Base-by-base conservation (phyloP, 306 rosid genomes). In the Luffa acutangula region DNA sequence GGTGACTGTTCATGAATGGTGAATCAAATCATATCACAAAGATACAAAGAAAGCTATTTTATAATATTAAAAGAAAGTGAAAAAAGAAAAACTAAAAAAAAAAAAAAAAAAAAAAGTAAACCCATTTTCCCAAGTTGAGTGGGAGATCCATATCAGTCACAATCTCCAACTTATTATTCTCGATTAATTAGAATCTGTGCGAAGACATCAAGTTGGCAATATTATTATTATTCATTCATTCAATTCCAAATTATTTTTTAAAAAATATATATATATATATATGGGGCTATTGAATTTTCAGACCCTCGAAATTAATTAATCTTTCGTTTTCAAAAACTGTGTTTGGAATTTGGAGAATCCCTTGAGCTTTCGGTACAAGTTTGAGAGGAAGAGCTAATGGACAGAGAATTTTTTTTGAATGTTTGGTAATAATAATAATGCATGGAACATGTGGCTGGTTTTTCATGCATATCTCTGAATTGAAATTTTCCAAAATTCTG, bases 91-190 rank as follows among this genome's bases (percentile, higher is more conserved):
- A 37, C 0, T 17, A 3, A 53, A 9, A 4, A 65, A 14, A 5
- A 21, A 37, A 66, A 18, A 7, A 10, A 34, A 37, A 2, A 67
- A 20, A 18, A 3, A 71, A 12, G 18, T 10, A 71, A 49, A 46
- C 25, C 31, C 78, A 73, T 52, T 7, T 73, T 31, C 60, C 2
- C 12, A 73, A 12, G 12, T 31, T 49, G 60, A 73, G 60, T 73
- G 78, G 78, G 78, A 73, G 43, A 49, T 73, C 78, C 78, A 73
- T 73, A 31, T 48, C 59, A 72, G 59, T 49, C 59, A 31, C 59
- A 33, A 72, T 72, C 59, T 18, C 2, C 21, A 45, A 14, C 59
- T 43, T 6, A 48, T 71, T 71, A 13, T 69, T 69, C 53, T 69
- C 1, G 75, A 69, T 69, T 43, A 4, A 41, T 33, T 34, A 73